Evolutionary conservation across 441 rosid genomes (phyloP).

Genomic region (Breynia disticha): DNA sequence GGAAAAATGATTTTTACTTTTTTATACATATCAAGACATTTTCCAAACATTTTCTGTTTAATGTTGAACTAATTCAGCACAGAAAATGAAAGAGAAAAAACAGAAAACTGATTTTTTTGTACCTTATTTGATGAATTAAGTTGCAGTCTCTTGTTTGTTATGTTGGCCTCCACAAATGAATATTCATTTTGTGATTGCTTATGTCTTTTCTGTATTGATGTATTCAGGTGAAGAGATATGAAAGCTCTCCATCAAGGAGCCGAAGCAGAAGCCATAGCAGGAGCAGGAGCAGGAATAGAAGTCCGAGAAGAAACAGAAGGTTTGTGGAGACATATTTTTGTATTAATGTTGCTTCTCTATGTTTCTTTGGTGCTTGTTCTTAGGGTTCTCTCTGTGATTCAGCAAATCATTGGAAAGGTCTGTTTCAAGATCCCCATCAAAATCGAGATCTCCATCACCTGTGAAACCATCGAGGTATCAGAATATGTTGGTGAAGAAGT

Average conservation of each 20-base stretch:
- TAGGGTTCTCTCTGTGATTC: neutral
- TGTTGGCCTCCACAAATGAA: no score
- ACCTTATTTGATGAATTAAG: no score
- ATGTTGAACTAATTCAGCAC: no score
- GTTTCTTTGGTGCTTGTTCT: neutral
- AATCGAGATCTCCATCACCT: constrained; percentile 72
- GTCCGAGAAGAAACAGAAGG: constrained; percentile 59
- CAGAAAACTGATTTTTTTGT: no score
- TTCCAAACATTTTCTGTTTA: no score
- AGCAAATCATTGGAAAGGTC: constrained; percentile 58
- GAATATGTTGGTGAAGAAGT: neutral
- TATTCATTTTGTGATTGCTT: neutral
- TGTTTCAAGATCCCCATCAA: constrained; percentile 48
- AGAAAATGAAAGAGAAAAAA: no score
- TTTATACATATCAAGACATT: no score
- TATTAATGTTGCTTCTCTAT: neutral
- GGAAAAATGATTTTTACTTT: no score
- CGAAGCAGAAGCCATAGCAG: constrained; percentile 59
- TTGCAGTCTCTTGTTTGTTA: no score
- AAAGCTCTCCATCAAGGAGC: constrained; percentile 63
- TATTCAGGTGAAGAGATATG: constrained; percentile 59
- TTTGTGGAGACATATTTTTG: constrained; percentile 3
- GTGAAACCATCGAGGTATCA: constrained; percentile 43
- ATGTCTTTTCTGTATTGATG: constrained; percentile 4
- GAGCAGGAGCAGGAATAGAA: constrained; percentile 42